Base-by-base conservation (phyloP, 805 yeast species). In the Kregervanrija fluxuum region DNA sequence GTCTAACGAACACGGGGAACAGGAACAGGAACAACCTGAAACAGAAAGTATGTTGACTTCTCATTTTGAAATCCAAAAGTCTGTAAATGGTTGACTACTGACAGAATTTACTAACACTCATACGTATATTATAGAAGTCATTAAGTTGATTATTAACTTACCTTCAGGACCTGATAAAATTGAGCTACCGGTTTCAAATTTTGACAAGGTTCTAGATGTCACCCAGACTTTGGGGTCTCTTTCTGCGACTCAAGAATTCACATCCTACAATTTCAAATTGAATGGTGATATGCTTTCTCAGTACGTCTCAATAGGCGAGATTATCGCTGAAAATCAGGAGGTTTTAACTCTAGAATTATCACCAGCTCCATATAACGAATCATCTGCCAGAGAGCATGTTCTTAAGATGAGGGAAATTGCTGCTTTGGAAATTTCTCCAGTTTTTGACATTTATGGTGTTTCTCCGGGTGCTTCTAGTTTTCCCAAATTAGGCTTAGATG, bases 341-440 rank as follows among this genome's bases (percentile, higher is more conserved):
- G 56, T 56, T 16, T 54, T 77, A n/a, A 50, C 58, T 1, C 58
- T 85, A 40, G 63, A 60, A 13, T 60, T 85, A 49, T 70, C 64
- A 34, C 76, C 76, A 45, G 73, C 70, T 43, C 68, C 81, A 1
- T 86, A 86, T 67, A 79, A 73, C 47, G 80, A 77, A 58, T 69
- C 73, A 37, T 67, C 73, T 30, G 80, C 85, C 30, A 67, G 78
- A 48, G 75, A 74, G 28, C 95, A 88, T 60, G 60, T 87, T 36
- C 60, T 67, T 41, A 76, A 76, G 47, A 74, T 80, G 40, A 77
- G 95, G 59, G 88, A 81, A 44, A 66, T 70, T 40, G 69, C 75
- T 36, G 81, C 79, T 3, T 66, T 81, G 50, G 74, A 73, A 45
- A 64, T 67, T 38, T 61, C 70, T 16, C 71, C 74, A 46, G 75